Conservation (phyloP, 495 filamentous ascomycete species). For the Podospora australis region DNA sequence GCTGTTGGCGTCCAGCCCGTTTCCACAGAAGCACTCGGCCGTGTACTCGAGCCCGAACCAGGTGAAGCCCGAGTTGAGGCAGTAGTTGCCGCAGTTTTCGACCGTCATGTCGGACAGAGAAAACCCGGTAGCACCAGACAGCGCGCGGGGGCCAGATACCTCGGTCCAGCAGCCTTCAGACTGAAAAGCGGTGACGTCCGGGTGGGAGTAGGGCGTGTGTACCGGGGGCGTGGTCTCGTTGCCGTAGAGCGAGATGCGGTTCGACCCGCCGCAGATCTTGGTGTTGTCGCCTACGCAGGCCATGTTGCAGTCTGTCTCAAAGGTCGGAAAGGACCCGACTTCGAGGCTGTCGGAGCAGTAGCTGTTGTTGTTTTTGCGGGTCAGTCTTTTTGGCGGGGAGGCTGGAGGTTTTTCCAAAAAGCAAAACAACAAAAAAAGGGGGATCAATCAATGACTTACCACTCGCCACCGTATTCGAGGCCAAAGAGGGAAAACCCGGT, state of each 20-base stretch:
- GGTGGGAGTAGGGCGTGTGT: constrained; percentile 5
- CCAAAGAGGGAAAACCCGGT: constrained; percentile 9
- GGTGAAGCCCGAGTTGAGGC: constrained; percentile 9
- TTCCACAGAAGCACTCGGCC: constrained; percentile 57
- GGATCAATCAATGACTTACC: constrained; percentile 1
- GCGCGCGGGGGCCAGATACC: constrained; percentile 1
- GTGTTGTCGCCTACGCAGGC: constrained; percentile 35
- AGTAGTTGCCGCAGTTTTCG: constrained; percentile 14
- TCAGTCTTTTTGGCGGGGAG: too few relatives aligned
- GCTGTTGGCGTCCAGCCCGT: constrained; percentile 14
- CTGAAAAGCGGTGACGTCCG: not conserved
- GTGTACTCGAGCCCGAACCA: constrained; percentile 43
- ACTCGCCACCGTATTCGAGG: constrained; percentile 45
- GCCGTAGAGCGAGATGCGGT: constrained; percentile 35
- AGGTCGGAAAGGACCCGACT: constrained; percentile 5
- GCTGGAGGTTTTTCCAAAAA: not conserved
- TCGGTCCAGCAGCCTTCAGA: constrained; percentile 13
- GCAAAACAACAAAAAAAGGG: not conserved
- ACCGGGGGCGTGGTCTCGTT: constrained; percentile 14
- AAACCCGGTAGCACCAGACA: not conserved
- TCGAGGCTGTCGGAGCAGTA: constrained; percentile 13
- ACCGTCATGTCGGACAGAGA: constrained; percentile 6
- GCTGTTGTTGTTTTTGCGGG: too few relatives aligned
- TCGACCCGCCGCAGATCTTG: constrained; percentile 39
- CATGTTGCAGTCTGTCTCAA: constrained; percentile 28